Evolutionary conservation across 2,329 filamentous ascomycete species (phyloP).

Genomic region (Venturia pyrina): DNA sequence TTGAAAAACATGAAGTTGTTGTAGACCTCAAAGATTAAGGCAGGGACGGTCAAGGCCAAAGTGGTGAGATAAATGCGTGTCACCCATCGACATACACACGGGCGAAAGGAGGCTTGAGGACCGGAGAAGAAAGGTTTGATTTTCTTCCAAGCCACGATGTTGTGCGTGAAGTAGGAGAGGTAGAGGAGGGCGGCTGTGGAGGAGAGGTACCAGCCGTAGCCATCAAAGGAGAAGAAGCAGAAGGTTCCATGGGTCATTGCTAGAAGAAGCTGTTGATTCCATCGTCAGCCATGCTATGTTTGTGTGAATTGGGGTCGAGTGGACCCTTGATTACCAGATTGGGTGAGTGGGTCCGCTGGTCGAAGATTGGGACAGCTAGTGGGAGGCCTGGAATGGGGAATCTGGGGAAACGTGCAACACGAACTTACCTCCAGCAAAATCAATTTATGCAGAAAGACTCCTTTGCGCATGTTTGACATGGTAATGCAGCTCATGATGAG

Average conservation of each 20-base stretch:
- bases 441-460: conserved; percentile 39
- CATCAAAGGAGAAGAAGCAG: conserved; percentile 47
- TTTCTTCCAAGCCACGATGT: conserved; percentile 59
- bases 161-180: conserved; percentile 54
- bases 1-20: conserved; percentile 58
- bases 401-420: not conserved
- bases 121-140: conserved; percentile 48
- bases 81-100: not conserved
- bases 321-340: not conserved
- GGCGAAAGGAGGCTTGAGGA: conserved; percentile 15
- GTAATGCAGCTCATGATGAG: conserved; percentile 40
- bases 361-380: not conserved
- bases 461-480: conserved; percentile 38
- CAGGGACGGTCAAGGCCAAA: conserved; percentile 46
- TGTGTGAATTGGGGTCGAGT: not conserved
- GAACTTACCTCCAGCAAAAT: conserved; percentile 37
- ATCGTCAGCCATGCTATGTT: not conserved
- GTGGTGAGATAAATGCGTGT: conserved; percentile 25
- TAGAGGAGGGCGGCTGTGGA: conserved; percentile 51
- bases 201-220: conserved; percentile 55
- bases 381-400: not conserved
- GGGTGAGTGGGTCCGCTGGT: not conserved
- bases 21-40: conserved; percentile 51
- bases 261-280: conserved; percentile 36
- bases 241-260: conserved; percentile 45